A percentile compares a stretch with the other conserved stretches of the same genome.
phyloP scores from a whole-genome alignment of 1,284 basidiomycete genomes.

The Hymenochaete sp. region DNA sequence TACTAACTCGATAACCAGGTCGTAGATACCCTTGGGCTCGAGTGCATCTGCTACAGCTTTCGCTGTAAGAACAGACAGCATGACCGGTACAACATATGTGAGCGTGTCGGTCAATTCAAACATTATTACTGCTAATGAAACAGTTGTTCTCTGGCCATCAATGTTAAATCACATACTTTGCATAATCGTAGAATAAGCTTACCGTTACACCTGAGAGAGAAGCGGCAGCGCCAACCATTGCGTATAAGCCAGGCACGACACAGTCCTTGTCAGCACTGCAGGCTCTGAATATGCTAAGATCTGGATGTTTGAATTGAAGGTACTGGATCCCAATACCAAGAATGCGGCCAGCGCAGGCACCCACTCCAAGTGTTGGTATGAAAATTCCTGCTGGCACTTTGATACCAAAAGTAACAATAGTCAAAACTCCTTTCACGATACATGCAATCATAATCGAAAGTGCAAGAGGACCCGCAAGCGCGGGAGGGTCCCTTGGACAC shows the following conservation, averaged over 20 bases:
- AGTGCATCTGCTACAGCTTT: conserved; percentile 90
- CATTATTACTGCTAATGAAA: conserved; percentile 88
- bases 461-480: conserved; percentile 61
- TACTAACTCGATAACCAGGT: conserved; percentile 83
- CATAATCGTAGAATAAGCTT: conserved; percentile 21
- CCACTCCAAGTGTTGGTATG: conserved; percentile 94
- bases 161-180: conserved; percentile 7
- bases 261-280: conserved; percentile 63
- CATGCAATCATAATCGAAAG: conserved; percentile 65
- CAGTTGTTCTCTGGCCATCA: conserved; percentile 73
- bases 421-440: conserved; percentile 75
- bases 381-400: conserved; percentile 94
- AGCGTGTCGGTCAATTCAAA: conserved; percentile 93
- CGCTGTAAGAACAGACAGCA: conserved; percentile 84
- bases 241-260: conserved; percentile 80
- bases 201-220: conserved; percentile 84
- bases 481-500: conserved; percentile 61
- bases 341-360: conserved; percentile 89
- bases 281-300: conserved; percentile 51
- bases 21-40: conserved; percentile 93
- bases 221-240: conserved; percentile 89
- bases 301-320: conserved; percentile 60
- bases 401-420: conserved; percentile 91
- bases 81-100: conserved; percentile 92
- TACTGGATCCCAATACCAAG: conserved; percentile 81